phyloP scores from a whole-genome alignment of 352 stramenopile genomes.

The Phytophthora cajani region DNA sequence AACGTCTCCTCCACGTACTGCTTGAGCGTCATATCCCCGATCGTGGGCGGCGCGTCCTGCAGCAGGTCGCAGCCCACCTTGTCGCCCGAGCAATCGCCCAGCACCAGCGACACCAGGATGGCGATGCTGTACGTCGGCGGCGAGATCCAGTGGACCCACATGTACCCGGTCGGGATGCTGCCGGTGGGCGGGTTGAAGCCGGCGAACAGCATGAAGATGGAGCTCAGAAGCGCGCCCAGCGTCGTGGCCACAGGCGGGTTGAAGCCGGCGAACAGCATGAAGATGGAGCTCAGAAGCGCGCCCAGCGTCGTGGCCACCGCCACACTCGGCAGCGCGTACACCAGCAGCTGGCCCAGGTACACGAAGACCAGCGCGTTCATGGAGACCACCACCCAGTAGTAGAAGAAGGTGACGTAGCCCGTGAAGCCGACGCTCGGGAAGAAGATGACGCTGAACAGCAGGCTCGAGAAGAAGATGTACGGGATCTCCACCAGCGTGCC shows the following conservation, averaged over 20 bases:
- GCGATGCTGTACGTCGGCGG: slow-evolving; percentile 56
- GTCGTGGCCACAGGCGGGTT: slow-evolving; percentile 61
- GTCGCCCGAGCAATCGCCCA: slow-evolving; percentile 41
- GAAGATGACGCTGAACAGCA: slow-evolving; percentile 61
- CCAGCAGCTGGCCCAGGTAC: slow-evolving; percentile 58
- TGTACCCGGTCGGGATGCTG: slow-evolving; percentile 58
- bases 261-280: slow-evolving; percentile 64
- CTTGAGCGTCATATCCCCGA: slow-evolving; percentile 50
- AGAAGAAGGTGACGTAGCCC: slow-evolving; percentile 46
- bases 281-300: slow-evolving; percentile 53
- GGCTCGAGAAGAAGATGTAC: slow-evolving; percentile 50
- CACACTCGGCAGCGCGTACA: slow-evolving; percentile 51
- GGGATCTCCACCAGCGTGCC: slow-evolving; percentile 48
- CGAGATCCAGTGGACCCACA: slow-evolving; percentile 64
- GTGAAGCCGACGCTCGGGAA: slow-evolving; percentile 66
- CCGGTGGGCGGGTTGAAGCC: slow-evolving; percentile 63
- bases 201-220: slow-evolving; percentile 61
- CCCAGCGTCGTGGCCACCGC: slow-evolving; percentile 45
- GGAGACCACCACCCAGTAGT: slow-evolving; percentile 61
- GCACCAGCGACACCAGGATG: slow-evolving; percentile 46
- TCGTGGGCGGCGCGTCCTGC: slow-evolving; percentile 17
- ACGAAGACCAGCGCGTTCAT: slow-evolving; percentile 58
- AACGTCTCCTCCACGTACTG: slow-evolving; percentile 57
- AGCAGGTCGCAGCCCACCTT: slow-evolving; percentile 44
- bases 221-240: slow-evolving; percentile 48